Evolutionary conservation across 2,329 filamentous ascomycete genomes (phyloP).

Genomic region (Exophiala sideris): DNA sequence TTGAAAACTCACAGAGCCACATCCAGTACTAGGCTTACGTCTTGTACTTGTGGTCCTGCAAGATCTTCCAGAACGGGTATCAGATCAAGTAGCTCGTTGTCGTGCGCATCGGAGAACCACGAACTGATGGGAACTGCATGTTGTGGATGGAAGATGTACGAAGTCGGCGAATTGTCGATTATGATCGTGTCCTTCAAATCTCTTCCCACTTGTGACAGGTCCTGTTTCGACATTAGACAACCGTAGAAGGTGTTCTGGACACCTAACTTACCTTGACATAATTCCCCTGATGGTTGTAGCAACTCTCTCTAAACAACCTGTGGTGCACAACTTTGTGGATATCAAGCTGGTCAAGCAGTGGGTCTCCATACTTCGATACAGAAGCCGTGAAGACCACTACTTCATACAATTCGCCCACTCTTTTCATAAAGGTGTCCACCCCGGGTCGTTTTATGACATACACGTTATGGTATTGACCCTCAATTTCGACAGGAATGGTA

Average conservation of each 20-base stretch:
- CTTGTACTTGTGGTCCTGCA: conserved; percentile 79
- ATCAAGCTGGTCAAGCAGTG: conserved; percentile 90
- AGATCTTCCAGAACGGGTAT: conserved; percentile 98
- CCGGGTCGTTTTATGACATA: conserved; percentile 99
- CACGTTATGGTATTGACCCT: conserved; percentile 98
- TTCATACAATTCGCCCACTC: conserved; percentile 95
- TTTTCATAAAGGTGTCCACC: conserved; percentile 98
- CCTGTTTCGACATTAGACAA: conserved; percentile 43
- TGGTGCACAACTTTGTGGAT: conserved; percentile 97
- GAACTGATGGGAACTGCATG: conserved; percentile 98
- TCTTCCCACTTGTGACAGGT: conserved; percentile 92
- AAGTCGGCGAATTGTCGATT: conserved; percentile 98
- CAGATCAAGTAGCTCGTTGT: conserved; percentile 95
- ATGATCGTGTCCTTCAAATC: conserved; percentile 98
- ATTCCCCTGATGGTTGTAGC: conserved; percentile 98
- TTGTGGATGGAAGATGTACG: conserved; percentile 99
- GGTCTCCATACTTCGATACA: conserved; percentile 98
- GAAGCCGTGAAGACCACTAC: conserved; percentile 98
- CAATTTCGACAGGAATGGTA: conserved; percentile 97
- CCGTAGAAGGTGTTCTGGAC: conserved; percentile 6
- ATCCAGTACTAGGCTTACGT: conserved; percentile 96
- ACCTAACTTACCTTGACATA: conserved; percentile 71
- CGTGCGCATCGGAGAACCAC: conserved; percentile 99
- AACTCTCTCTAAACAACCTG: conserved; percentile 93
- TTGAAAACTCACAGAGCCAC: conserved; percentile 59